Evolutionary conservation across 176 grass and related monocot species (phyloP).

Genomic region (Bolboschoenus planiculmis): DNA sequence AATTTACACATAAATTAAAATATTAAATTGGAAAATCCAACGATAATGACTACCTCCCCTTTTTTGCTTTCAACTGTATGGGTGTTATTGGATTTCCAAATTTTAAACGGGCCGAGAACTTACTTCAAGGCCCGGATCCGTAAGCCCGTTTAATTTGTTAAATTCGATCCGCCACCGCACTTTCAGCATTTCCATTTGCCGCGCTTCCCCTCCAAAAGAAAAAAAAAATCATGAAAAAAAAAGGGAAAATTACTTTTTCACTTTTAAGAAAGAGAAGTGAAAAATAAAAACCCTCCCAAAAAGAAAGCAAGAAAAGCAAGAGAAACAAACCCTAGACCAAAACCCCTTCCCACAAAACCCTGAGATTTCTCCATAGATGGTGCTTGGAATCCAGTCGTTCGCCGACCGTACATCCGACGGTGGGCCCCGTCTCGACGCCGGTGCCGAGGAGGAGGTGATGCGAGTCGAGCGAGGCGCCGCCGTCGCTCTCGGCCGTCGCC

Average conservation of each 20-base stretch:
- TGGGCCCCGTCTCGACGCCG: conserved; percentile 40
- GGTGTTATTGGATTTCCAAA: too few species aligned
- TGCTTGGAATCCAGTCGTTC: conserved; percentile 57
- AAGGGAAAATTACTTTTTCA: background rate
- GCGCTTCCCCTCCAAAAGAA: background rate
- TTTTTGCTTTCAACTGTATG: too few species aligned
- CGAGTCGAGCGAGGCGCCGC: conserved; percentile 45
- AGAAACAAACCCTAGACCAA: conserved; percentile 3
- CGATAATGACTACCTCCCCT: too few species aligned
- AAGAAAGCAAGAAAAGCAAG: background rate
- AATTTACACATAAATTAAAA: too few species aligned
- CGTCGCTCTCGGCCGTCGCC: conserved; percentile 41
- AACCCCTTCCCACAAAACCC: conserved; percentile 1
- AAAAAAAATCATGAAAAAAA: background rate
- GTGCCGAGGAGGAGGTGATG: conserved; percentile 67
- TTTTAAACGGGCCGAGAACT: background rate
- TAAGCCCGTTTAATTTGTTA: background rate
- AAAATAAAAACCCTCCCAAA: conserved; percentile 13
- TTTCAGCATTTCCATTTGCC: conserved; percentile 1
- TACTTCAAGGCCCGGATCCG: background rate
- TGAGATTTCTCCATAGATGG: conserved; percentile 32
- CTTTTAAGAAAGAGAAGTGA: conserved; percentile 1
- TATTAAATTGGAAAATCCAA: too few species aligned
- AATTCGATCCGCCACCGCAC: background rate
- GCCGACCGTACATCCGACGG: conserved; percentile 32